Percentiles rank a stretch among this genome's conserved stretches.
Conservation (phyloP, 495 filamentous ascomycete species). For the Penicillium atrosanguineum region DNA sequence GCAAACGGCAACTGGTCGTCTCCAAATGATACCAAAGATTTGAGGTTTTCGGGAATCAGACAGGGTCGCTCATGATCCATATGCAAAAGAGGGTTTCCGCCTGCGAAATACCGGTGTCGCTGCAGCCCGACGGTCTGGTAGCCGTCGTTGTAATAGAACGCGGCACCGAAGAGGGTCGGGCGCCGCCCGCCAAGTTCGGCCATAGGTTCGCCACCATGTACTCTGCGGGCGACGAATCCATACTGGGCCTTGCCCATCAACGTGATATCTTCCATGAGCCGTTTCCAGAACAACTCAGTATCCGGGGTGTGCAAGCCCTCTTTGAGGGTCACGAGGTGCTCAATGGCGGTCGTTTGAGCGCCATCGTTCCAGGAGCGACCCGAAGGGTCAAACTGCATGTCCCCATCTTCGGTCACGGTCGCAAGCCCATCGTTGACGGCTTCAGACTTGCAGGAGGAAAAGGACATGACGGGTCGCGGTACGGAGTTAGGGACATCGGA, state of each 20-base stretch:
- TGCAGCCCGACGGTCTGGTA: constrained; percentile 51
- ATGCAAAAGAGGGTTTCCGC: constrained; percentile 61
- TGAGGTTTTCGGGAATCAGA: constrained; percentile 63
- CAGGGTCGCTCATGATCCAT: constrained; percentile 77
- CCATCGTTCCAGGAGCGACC: constrained; percentile 46
- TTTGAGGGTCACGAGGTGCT: constrained; percentile 63
- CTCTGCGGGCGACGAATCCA: constrained; percentile 67
- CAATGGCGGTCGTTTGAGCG: constrained; percentile 60
- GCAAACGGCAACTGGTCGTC: constrained; percentile 59
- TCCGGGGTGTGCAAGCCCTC: constrained; percentile 51
- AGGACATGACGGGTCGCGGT: constrained; percentile 29
- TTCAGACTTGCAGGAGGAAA: constrained; percentile 41
- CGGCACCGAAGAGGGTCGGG: constrained; percentile 64
- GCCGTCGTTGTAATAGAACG: constrained; percentile 69
- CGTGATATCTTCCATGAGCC: constrained; percentile 65
- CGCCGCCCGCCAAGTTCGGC: constrained; percentile 39
- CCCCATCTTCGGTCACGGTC: constrained; percentile 43
- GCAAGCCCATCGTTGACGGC: constrained; percentile 42
- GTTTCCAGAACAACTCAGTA: constrained; percentile 64
- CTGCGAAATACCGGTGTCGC: constrained; percentile 63
- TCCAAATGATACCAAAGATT: constrained; percentile 57
- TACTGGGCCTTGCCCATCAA: constrained; percentile 65
- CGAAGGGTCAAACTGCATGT: constrained; percentile 49
- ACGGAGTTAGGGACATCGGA: constrained; percentile 35
- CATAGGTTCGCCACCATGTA: constrained; percentile 55